Evolutionary conservation across 768 basidiomycete species (phyloP), one percentile per base, ranked within the genome.

Genomic region (Termitomyces sp.): DNA sequence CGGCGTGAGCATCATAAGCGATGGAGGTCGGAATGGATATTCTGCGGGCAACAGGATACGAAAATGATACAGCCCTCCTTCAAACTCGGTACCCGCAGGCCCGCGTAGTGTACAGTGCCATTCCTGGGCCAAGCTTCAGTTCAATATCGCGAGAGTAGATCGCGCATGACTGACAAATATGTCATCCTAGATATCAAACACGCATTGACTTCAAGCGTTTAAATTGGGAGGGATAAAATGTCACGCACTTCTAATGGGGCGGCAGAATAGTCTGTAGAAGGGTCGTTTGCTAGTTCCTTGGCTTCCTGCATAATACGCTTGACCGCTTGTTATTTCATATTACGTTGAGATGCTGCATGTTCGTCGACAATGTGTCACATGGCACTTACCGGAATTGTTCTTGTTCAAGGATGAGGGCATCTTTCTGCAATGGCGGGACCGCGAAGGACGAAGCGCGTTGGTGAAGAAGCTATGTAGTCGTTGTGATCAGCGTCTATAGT

Each of bases 101-200:
- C 96, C 96, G 63, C 94, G 88, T 57, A 98, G 81, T n/a, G 96
- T 98, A 71, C 94, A 97, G 71, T 98, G 96, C 96, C 96, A 98
- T 81, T 96, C 84, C 83, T 84, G 58, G 24, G 57, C 28, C 44
- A 61, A 44, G 49, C 22, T 44, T 66, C 64, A 70, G 64, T 65
- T 52, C n/a, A 65, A 57, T 66, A 58, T 48, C 49, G 35, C 54
- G 62, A 42, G 51, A 5, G 58, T 54, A 36, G 53, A 52, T 33
- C 40, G 33, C 24, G 49, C 16, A 42, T 42, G 62, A 79, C 90
- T 72, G 73, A 92, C 93, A 69, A 95, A 95, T 65, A 95, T 93
- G 72, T 95, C 91, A 66, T 94, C 90, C 90, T 92, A 67, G 38
- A 62, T 38, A 60, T 58, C 4, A 51, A 60, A 54, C 44, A 51